Evolutionary conservation across 2,329 filamentous ascomycete species (phyloP).

Genomic region (Trichoderma cornu-damae): DNA sequence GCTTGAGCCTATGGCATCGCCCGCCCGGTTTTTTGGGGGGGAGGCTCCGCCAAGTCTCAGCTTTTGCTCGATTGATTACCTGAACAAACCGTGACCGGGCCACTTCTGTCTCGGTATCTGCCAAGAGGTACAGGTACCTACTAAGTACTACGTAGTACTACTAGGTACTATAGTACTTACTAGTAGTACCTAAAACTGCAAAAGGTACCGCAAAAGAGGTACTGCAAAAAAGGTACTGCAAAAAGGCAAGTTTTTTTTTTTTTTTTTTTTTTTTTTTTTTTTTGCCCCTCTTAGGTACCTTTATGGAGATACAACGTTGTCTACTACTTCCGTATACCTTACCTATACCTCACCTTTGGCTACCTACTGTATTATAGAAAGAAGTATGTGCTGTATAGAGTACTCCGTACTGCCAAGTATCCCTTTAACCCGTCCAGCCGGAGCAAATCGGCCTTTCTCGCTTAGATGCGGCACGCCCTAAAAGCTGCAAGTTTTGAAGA

Average conservation of each 20-base stretch:
- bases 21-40: constrained; percentile 10
- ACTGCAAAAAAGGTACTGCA: too few species aligned
- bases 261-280: too few species aligned
- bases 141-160: too few species aligned
- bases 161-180: too few species aligned
- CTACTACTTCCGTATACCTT: too few species aligned
- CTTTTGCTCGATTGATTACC: neutral
- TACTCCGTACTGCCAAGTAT: constrained; percentile 3
- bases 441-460: constrained; percentile 15
- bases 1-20: constrained; percentile 7
- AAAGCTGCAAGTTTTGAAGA: neutral
- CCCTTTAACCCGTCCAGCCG: neutral
- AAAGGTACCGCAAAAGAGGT: too few species aligned
- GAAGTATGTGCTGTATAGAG: too few species aligned
- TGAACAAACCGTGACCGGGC: neutral
- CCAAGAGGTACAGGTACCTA: too few species aligned
- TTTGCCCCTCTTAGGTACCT: constrained; percentile 17
- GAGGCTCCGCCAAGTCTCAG: constrained; percentile 4
- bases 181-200: too few species aligned
- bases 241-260: too few species aligned
- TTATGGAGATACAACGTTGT: neutral
- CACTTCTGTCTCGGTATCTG: neutral
- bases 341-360: too few species aligned
- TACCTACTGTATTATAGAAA: too few species aligned
- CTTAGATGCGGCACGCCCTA: constrained; percentile 7